These are phyloP conservation scores for Arthrobotrys sinensis DNA, from an alignment of 2,329 filamentous ascomycete genomes.

Conservation along the genomic window DNA sequence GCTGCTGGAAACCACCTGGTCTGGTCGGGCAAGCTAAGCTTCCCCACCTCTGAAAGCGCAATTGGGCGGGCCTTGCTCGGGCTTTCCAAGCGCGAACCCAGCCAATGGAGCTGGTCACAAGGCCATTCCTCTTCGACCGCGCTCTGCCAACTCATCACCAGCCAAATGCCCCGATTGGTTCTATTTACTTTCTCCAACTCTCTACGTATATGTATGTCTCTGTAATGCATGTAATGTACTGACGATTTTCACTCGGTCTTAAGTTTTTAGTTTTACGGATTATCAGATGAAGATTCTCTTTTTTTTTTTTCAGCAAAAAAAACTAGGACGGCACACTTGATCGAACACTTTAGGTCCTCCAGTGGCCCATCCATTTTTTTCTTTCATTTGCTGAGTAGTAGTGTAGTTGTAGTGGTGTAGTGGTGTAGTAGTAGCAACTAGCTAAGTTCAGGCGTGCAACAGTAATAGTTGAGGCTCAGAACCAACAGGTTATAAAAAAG, in stretches of 20 bases:
- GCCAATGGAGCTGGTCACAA: conserved; percentile 45
- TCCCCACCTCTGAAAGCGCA: background rate
- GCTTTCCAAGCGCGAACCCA: background rate
- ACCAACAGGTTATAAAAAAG: conserved; percentile 3
- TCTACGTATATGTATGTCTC: background rate
- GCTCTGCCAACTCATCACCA: conserved; percentile 56
- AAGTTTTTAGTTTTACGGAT: no score
- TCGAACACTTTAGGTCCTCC: background rate
- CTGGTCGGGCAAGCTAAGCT: no score
- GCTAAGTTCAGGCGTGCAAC: background rate
- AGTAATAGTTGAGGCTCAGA: background rate
- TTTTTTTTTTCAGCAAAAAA: background rate
- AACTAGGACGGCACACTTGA: background rate
- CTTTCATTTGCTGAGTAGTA: conserved; percentile 19
- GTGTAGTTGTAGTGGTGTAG: conserved; percentile 10
- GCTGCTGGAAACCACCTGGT: no score
- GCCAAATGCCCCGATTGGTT: conserved; percentile 55
- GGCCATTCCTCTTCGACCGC: conserved; percentile 35
- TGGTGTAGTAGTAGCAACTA: conserved; percentile 1
- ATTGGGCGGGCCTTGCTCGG: background rate
- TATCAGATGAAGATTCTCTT: no score
- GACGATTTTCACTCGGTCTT: no score
- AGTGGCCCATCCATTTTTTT: background rate
- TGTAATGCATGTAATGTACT: no score
- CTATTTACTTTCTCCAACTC: background rate